These are phyloP conservation scores for Antrodiella citrinella DNA, from an alignment of 768 basidiomycete genomes.

Conservation along the genomic window DNA sequence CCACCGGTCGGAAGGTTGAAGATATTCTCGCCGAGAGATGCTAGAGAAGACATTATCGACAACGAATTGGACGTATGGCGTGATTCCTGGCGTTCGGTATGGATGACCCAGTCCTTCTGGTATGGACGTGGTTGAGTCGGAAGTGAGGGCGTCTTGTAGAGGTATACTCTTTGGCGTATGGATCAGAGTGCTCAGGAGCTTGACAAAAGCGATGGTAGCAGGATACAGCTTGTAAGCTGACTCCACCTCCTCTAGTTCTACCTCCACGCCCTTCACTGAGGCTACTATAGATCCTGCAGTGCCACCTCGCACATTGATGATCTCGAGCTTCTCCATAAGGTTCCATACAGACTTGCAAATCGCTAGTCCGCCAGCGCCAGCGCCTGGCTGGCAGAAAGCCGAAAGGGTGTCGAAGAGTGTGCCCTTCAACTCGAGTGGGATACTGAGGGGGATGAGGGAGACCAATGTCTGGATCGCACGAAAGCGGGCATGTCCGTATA, in stretches of 20 bases:
- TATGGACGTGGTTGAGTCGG: conserved; percentile 61
- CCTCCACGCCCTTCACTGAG: conserved; percentile 70
- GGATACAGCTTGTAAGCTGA: conserved; percentile 73
- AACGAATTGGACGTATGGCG: conserved; percentile 79
- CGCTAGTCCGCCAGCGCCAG: conserved; percentile 63
- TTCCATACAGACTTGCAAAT: conserved; percentile 80
- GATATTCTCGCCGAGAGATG: conserved; percentile 68
- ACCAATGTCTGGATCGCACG: conserved; percentile 77
- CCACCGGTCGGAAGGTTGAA: conserved; percentile 73
- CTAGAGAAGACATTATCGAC: conserved; percentile 84
- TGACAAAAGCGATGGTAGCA: conserved; percentile 81
- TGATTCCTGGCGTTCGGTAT: conserved; percentile 72
- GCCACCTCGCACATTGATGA: conserved; percentile 62
- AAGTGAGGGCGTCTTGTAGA: conserved; percentile 45
- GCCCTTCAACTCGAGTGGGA: conserved; percentile 90
- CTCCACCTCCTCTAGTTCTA: conserved; percentile 86
- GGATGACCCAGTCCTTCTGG: conserved; percentile 76
- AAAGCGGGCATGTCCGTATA: conserved; percentile 70
- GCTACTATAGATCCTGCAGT: conserved; percentile 37
- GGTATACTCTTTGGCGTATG: conserved; percentile 74
- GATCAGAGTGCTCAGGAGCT: conserved; percentile 73
- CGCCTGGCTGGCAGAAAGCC: conserved; percentile 79
- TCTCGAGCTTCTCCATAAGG: conserved; percentile 76
- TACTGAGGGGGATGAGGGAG: conserved; percentile 64
- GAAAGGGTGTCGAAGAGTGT: conserved; percentile 73